Conservation (phyloP, 2,329 filamentous ascomycete genomes). For the Fusarium virguliforme region DNA sequence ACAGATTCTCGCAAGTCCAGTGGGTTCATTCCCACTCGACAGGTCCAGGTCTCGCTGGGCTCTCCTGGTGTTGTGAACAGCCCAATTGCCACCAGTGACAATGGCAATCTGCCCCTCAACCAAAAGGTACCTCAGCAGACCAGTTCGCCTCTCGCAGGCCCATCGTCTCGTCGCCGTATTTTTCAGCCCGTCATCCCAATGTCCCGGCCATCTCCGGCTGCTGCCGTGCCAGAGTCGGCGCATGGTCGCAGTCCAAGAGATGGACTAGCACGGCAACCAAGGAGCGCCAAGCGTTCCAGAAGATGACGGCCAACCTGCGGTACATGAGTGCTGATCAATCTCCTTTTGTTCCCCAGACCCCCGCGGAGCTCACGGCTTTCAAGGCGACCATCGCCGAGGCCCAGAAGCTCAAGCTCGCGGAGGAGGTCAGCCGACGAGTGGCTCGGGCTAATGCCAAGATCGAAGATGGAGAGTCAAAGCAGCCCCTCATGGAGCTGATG, state of each 20-base stretch:
- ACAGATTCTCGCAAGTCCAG: slow-evolving; percentile 26
- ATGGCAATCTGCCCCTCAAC: not conserved
- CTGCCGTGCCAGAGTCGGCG: slow-evolving; percentile 38
- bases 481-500: slow-evolving; percentile 45
- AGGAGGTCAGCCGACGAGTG: slow-evolving; percentile 46
- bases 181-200: slow-evolving; percentile 24
- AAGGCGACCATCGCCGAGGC: slow-evolving; percentile 52
- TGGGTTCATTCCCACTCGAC: slow-evolving; percentile 41
- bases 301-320: slow-evolving; percentile 55
- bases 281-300: slow-evolving; percentile 56
- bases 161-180: slow-evolving; percentile 29
- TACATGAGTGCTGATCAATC: slow-evolving; percentile 58
- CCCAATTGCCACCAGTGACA: slow-evolving; percentile 12
- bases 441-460: slow-evolving; percentile 40
- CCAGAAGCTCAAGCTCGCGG: slow-evolving; percentile 46
- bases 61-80: slow-evolving; percentile 7
- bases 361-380: slow-evolving; percentile 56
- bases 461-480: slow-evolving; percentile 16
- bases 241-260: slow-evolving; percentile 59
- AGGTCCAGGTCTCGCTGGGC: slow-evolving; percentile 27
- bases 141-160: slow-evolving; percentile 19
- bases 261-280: slow-evolving; percentile 58
- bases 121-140: not conserved
- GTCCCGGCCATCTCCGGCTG: slow-evolving; percentile 17
- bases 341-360: slow-evolving; percentile 57